Evolutionary conservation across 2,329 filamentous ascomycete species (phyloP).

Genomic region (Lasiodiplodia hormozganensis): DNA sequence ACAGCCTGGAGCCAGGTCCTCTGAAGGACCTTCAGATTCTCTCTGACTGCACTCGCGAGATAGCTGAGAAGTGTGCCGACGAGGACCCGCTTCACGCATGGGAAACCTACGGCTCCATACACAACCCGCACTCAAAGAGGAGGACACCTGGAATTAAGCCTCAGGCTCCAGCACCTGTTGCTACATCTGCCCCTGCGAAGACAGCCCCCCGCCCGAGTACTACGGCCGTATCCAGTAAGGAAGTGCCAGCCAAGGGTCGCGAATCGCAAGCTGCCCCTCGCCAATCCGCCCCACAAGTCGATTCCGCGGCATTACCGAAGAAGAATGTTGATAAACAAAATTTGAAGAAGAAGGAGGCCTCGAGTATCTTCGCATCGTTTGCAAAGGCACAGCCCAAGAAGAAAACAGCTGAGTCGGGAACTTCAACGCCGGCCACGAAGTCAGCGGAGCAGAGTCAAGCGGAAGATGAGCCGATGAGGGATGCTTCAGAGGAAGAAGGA

Average conservation of each 20-base stretch:
- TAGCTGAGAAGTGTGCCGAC: slow-evolving; percentile 61
- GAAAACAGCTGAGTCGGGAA: slow-evolving; percentile 48
- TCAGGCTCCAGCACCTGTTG: slow-evolving; percentile 35
- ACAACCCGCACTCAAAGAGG: slow-evolving; percentile 72
- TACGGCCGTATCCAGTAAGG: slow-evolving; percentile 32
- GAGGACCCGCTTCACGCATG: slow-evolving; percentile 67
- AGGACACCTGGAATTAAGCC: slow-evolving; percentile 45
- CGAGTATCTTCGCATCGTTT: slow-evolving; percentile 80
- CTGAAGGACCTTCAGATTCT: slow-evolving; percentile 70
- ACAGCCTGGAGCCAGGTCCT: slow-evolving; percentile 77
- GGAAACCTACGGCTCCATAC: slow-evolving; percentile 74
- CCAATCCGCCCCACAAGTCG: slow-evolving; percentile 43
- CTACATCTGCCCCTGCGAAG: slow-evolving; percentile 35
- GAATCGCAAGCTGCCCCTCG: slow-evolving; percentile 42
- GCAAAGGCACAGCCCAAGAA: slow-evolving; percentile 69
- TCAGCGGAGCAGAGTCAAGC: slow-evolving; percentile 37
- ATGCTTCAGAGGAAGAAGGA: slow-evolving; percentile 44
- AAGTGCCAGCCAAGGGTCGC: slow-evolving; percentile 37
- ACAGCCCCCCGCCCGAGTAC: slow-evolving; percentile 35
- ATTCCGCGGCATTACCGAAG: slow-evolving; percentile 34
- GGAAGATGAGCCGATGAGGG: slow-evolving; percentile 61
- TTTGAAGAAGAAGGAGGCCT: slow-evolving; percentile 66
- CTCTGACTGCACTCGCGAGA: slow-evolving; percentile 70
- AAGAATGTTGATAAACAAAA: slow-evolving; percentile 46
- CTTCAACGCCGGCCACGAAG: slow-evolving; percentile 42